phyloP scores from a whole-genome alignment of 1,284 basidiomycete genomes.

The Tremellales sp. region DNA sequence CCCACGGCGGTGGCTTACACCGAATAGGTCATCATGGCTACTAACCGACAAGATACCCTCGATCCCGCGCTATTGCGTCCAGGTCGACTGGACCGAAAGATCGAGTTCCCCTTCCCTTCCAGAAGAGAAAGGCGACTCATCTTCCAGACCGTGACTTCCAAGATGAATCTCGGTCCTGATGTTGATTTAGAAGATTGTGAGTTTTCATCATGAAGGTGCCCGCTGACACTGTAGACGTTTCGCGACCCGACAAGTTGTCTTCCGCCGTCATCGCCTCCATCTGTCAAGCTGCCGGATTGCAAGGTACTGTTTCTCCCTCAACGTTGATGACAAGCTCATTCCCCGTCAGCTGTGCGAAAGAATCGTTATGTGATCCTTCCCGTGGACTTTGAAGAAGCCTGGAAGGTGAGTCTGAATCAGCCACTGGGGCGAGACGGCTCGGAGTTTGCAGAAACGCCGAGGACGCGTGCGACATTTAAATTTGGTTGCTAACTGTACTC shows the following conservation, averaged over 20 bases:
- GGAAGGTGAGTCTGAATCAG: conserved; percentile 71
- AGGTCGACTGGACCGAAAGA: conserved; percentile 96
- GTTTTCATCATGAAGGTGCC: conserved; percentile 39
- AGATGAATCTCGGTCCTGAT: conserved; percentile 98
- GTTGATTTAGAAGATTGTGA: conserved; percentile 97
- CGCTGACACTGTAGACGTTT: conserved; percentile 65
- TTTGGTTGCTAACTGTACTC: conserved; percentile 25
- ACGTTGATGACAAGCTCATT: background rate
- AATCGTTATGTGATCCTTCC: conserved; percentile 97
- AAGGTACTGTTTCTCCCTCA: conserved; percentile 59
- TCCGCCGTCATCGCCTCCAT: conserved; percentile 95
- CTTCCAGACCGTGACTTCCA: conserved; percentile 95
- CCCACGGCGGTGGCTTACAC: background rate
- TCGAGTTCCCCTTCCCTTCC: conserved; percentile 95
- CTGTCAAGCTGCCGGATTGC: conserved; percentile 94
- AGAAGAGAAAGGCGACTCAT: conserved; percentile 94
- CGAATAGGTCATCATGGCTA: conserved; percentile 96
- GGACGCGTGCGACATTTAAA: conserved; percentile 9
- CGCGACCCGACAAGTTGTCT: conserved; percentile 90
- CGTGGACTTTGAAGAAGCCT: conserved; percentile 96
- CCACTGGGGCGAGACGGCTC: conserved; percentile 18
- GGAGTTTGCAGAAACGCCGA: conserved; percentile 9
- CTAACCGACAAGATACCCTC: conserved; percentile 91
- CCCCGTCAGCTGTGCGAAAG: conserved; percentile 85
- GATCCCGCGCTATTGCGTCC: conserved; percentile 96